These are phyloP conservation scores for Triticum turgidum DNA, from an alignment of 176 grass and related monocot genomes.

Conservation along the genomic window DNA sequence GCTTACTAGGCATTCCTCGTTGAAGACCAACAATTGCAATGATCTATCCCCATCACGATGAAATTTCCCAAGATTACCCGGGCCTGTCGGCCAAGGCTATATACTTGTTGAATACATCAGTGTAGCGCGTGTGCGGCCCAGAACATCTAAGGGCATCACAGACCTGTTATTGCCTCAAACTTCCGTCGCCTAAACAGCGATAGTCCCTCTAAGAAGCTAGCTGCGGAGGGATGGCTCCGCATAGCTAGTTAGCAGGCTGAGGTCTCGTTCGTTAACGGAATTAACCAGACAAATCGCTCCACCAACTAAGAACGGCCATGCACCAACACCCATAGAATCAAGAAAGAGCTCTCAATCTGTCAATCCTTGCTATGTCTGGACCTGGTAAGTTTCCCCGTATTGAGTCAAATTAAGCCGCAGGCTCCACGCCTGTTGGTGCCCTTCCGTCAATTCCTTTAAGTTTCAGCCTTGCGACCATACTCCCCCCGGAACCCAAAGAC, in stretches of 20 bases:
- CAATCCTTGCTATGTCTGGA: conserved; percentile 69
- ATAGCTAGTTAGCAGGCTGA: conserved; percentile 64
- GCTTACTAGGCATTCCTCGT: conserved; percentile 32
- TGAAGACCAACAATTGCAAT: conserved; percentile 84
- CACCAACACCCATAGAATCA: conserved; percentile 60
- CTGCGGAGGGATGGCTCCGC: conserved; percentile 51
- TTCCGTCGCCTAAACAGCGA: conserved; percentile 61
- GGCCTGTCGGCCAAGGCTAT: conserved; percentile 65
- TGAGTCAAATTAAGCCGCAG: conserved; percentile 45
- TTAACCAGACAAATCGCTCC: conserved; percentile 66
- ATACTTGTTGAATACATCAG: conserved; percentile 79
- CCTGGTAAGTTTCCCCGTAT: conserved; percentile 55
- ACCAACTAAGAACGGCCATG: conserved; percentile 57
- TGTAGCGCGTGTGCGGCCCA: conserved; percentile 60
- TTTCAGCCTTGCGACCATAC: conserved; percentile 37
- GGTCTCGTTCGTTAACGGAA: conserved; percentile 69
- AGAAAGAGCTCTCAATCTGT: conserved; percentile 55
- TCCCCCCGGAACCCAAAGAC: conserved; percentile 62
- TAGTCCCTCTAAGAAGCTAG: conserved; percentile 89
- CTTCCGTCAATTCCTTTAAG: conserved; percentile 31
- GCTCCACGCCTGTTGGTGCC: conserved; percentile 35
- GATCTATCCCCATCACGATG: conserved; percentile 88
- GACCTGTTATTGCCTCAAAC: conserved; percentile 81
- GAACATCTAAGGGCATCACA: conserved; percentile 88
- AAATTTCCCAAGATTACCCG: conserved; percentile 76